Conservation (phyloP, 192 early-diverging fungal species). For the Coemansia sp. region DNA sequence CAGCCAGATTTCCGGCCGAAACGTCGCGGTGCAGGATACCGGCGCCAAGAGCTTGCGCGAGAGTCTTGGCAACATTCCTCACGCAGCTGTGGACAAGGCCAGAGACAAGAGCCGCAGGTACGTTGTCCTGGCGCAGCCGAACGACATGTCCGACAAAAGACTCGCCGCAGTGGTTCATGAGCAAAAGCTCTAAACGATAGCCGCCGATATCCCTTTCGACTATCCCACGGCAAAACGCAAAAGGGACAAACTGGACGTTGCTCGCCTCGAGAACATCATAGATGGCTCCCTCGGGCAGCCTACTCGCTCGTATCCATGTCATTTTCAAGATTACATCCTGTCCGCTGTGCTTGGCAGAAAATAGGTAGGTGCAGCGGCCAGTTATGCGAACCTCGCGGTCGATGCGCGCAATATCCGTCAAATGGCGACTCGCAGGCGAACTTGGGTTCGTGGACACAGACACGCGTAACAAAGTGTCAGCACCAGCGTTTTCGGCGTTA, state of each 20-base stretch:
- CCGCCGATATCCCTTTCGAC: too few relatives aligned
- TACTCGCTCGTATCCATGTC: background rate
- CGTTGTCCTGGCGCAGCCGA: background rate
- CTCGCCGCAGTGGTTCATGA: slow-evolving; percentile 14
- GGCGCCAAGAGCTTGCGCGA: background rate
- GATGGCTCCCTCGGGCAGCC: slow-evolving; percentile 14
- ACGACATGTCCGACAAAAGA: background rate
- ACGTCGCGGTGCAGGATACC: slow-evolving; percentile 10
- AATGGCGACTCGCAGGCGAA: background rate
- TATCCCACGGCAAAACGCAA: too few relatives aligned
- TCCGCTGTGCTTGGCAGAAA: background rate
- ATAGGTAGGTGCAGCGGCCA: background rate
- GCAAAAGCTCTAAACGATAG: slow-evolving; percentile 14
- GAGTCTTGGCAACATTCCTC: background rate
- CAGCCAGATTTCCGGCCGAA: slow-evolving; percentile 5
- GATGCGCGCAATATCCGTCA: background rate
- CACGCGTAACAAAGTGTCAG: too few relatives aligned
- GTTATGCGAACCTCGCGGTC: background rate
- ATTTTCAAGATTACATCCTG: slow-evolving; percentile 15
- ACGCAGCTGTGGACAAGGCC: too few relatives aligned
- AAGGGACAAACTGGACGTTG: too few relatives aligned
- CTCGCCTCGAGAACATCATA: too few relatives aligned
- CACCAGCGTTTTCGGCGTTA: too few relatives aligned
- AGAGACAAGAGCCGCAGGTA: background rate
- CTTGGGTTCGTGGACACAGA: too few relatives aligned